Evolutionary conservation across 805 yeast species (phyloP).

Genomic region (Zygosaccharomyces pseudorouxii): DNA sequence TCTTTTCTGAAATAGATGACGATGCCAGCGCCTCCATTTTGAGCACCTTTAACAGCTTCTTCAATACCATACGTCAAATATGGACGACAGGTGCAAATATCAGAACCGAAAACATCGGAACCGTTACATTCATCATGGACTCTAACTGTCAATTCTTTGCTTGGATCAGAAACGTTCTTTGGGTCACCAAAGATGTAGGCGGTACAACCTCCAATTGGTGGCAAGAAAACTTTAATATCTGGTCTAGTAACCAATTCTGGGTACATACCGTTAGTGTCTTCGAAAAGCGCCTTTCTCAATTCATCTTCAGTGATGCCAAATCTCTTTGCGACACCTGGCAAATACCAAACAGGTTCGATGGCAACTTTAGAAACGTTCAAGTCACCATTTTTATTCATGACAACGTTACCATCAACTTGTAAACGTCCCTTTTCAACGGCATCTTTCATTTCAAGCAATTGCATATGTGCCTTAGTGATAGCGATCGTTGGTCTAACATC

Average conservation of each 20-base stretch:
- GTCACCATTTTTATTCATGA: constrained; percentile 56
- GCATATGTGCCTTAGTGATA: constrained; percentile 61
- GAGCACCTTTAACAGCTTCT: constrained; percentile 67
- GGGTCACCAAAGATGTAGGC: constrained; percentile 65
- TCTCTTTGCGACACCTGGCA: constrained; percentile 65
- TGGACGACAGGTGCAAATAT: constrained; percentile 67
- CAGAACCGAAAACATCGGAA: constrained; percentile 64
- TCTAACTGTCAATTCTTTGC: constrained; percentile 50
- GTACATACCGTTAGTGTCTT: constrained; percentile 68
- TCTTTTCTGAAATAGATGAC: constrained; percentile 65
- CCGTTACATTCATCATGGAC: constrained; percentile 70
- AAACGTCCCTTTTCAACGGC: constrained; percentile 51
- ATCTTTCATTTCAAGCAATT: constrained; percentile 52
- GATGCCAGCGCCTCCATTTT: constrained; percentile 59
- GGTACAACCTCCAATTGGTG: constrained; percentile 66
- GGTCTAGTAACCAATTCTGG: constrained; percentile 66
- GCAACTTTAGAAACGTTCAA: constrained; percentile 60
- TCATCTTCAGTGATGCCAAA: constrained; percentile 53
- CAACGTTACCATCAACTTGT: constrained; percentile 56
- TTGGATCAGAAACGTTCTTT: constrained; percentile 47
- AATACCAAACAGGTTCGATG: constrained; percentile 66
- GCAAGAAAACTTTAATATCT: constrained; percentile 59
- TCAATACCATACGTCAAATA: constrained; percentile 60
- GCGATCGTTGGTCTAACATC: constrained; percentile 63
- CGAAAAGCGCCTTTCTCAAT: constrained; percentile 55